Conservation (phyloP, 495 filamentous ascomycete genomes). For the Tuber aestivum region DNA sequence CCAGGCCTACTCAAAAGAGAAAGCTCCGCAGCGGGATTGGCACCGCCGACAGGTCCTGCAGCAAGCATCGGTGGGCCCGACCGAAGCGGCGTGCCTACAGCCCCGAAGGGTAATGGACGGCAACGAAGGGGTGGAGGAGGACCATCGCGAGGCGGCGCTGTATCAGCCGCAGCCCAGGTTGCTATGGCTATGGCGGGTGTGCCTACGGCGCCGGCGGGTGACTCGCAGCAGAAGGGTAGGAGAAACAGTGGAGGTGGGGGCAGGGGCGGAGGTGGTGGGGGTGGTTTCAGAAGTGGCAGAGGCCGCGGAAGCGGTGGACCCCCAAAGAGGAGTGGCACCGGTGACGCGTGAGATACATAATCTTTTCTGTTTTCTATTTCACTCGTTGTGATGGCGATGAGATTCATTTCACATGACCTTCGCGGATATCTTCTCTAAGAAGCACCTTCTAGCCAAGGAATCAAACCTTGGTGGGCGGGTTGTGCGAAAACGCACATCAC, state of each 20-base stretch:
- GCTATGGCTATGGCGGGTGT: slow-evolving; percentile 16
- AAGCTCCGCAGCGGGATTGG: slow-evolving; percentile 33
- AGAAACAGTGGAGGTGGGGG: slow-evolving; percentile 23
- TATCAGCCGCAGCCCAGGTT: slow-evolving; percentile 4
- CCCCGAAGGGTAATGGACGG: slow-evolving; percentile 22
- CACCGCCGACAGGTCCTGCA: slow-evolving; percentile 40
- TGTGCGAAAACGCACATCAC: not conserved
- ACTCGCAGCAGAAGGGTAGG: slow-evolving; percentile 18
- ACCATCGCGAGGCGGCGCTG: slow-evolving; percentile 8
- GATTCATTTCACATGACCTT: not conserved
- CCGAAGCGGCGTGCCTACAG: slow-evolving; percentile 15
- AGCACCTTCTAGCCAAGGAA: not conserved
- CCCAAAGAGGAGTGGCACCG: not conserved
- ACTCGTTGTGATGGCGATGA: not conserved
- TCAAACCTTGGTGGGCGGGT: not conserved
- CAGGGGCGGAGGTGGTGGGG: slow-evolving; percentile 26
- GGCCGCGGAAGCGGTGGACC: slow-evolving; percentile 2
- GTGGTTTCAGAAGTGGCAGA: slow-evolving; percentile 12
- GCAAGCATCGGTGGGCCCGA: slow-evolving; percentile 4
- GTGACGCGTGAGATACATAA: not conserved
- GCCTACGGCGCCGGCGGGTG: slow-evolving; percentile 27
- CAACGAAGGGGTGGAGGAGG: slow-evolving; percentile 29
- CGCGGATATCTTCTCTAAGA: not conserved
- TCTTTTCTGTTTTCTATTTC: not conserved
- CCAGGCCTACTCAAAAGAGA: slow-evolving; percentile 31